These are phyloP conservation scores for Neonectria punicea DNA, from an alignment of 2,329 filamentous ascomycete species.

Conservation along the genomic window DNA sequence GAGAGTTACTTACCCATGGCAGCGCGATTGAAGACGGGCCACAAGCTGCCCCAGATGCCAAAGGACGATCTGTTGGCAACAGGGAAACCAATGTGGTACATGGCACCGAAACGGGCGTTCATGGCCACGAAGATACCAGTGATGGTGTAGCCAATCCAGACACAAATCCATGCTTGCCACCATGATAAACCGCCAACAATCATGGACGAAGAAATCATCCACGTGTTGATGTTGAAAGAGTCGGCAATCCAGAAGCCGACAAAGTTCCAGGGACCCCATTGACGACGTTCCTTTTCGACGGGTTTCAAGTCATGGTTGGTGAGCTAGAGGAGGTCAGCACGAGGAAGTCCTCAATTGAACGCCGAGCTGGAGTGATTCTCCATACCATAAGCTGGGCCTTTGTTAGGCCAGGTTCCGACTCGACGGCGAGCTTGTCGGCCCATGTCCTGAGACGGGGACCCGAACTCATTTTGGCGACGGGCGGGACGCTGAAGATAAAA, in stretches of 20 bases:
- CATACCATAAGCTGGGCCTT: slow-evolving; percentile 81
- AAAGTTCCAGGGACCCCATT: slow-evolving; percentile 91
- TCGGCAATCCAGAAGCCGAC: slow-evolving; percentile 89
- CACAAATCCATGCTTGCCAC: slow-evolving; percentile 93
- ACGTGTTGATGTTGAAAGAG: slow-evolving; percentile 90
- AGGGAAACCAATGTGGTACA: slow-evolving; percentile 90
- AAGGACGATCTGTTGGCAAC: slow-evolving; percentile 82
- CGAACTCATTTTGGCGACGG: slow-evolving; percentile 40
- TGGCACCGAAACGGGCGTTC: slow-evolving; percentile 85
- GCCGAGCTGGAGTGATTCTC: slow-evolving; percentile 3
- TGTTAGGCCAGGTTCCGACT: slow-evolving; percentile 80
- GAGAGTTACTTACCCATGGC: slow-evolving; percentile 67
- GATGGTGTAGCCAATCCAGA: slow-evolving; percentile 87
- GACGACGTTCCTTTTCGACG: slow-evolving; percentile 81
- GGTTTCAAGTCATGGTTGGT: slow-evolving; percentile 85
- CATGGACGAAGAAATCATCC: slow-evolving; percentile 92
- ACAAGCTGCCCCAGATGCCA: slow-evolving; percentile 88
- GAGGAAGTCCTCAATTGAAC: background rate
- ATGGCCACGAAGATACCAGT: slow-evolving; percentile 78
- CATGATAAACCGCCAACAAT: slow-evolving; percentile 82
- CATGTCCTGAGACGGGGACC: slow-evolving; percentile 54
- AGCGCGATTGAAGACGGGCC: slow-evolving; percentile 91
- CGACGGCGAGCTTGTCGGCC: slow-evolving; percentile 74
- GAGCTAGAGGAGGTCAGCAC: slow-evolving; percentile 59
- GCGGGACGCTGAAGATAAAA: background rate